phyloP scores from a whole-genome alignment of 495 filamentous ascomycete species.

The Neurospora cerealis region DNA sequence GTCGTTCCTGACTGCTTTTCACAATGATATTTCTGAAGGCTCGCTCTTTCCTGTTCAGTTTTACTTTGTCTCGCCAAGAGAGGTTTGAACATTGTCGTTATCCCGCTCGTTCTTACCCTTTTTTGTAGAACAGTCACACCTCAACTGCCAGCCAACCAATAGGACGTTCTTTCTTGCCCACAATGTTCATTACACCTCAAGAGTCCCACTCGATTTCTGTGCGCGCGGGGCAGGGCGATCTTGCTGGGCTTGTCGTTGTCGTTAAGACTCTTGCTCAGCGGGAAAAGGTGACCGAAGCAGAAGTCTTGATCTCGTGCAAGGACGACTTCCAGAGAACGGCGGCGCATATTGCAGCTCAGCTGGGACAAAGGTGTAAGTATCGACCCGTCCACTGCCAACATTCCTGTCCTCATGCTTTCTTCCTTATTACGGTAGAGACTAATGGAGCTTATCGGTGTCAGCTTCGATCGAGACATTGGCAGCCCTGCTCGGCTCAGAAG shows the following conservation, averaged over 20 bases:
- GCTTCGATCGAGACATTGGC: conserved; percentile 19
- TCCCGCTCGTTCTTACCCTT: neutral
- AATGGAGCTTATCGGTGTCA: neutral
- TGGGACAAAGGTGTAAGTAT: conserved; percentile 12
- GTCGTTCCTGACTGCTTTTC: neutral
- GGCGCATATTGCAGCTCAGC: conserved; percentile 21
- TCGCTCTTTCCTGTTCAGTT: neutral
- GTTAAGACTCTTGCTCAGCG: conserved; percentile 15
- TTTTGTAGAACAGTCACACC: neutral
- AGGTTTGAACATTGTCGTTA: neutral
- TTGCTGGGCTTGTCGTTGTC: conserved; percentile 2
- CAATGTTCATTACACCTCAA: conserved; percentile 13
- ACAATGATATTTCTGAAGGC: neutral
- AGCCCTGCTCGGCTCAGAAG: conserved; percentile 8
- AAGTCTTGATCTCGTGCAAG: conserved; percentile 17
- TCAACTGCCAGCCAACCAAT: neutral
- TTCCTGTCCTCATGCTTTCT: neutral
- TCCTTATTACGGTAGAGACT: neutral
- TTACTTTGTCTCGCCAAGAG: neutral
- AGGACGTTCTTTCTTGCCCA: neutral
- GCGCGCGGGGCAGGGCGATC: conserved; percentile 18
- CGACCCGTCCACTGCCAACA: neutral
- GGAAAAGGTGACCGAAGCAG: conserved; percentile 8
- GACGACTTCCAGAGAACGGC: conserved; percentile 24
- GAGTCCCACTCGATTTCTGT: conserved; percentile 18